Evolutionary conservation across 2,329 filamentous ascomycete genomes (phyloP), one percentile per base, ranked within the genome.

Genomic region (Colletotrichum sansevieriae): DNA sequence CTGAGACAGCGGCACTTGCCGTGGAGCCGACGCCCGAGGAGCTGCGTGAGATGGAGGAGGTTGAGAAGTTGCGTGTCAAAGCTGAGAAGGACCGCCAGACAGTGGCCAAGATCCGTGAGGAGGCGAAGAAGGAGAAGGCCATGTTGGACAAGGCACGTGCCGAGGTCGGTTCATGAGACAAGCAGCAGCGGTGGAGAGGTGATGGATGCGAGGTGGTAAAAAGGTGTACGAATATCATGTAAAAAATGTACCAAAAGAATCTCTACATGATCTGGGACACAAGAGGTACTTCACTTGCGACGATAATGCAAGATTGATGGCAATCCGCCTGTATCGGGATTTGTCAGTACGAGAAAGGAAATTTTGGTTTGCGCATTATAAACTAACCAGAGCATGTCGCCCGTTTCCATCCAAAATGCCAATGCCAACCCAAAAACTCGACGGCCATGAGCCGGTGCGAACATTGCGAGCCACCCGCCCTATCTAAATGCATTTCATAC

Each of bases 1-100:
- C 82, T 66, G 83, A 89, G 77, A 92, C 91, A 20, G 86, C 87
- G 20, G 92, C 91, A 10, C 78, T 82, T 29, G 76, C 81, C 25
- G 76, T 94, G 1, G 74, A 84, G 69, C 83, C 90, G 2, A 90
- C 87, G 1, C 78, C 81, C 3, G 85, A 90, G 75, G 91, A 95
- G 73, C 75, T 83, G 67, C 80, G 82, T 59, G 84, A 90, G 80
- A 79, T 92, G 78, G 80, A 80, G 71, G 83, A 87, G 73, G 74
- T 92, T 13, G 83, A 87, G 73, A 87, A 88, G 70, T 81, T 86
- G 68, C 77, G 80, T 68, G 83, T 81, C 74, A 80, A 83, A 74
- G 85, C 83, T 44, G 82, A 83, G 63, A 77, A 82, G 58, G 90
- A 92, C 77, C 83, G 87, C 20, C 82, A 84, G 71, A 79, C 84